Percentiles rank a stretch among this genome's conserved stretches.
These are phyloP conservation scores for Fusarium sp. DNA, from an alignment of 2,329 filamentous ascomycete species.

Conservation along the genomic window DNA sequence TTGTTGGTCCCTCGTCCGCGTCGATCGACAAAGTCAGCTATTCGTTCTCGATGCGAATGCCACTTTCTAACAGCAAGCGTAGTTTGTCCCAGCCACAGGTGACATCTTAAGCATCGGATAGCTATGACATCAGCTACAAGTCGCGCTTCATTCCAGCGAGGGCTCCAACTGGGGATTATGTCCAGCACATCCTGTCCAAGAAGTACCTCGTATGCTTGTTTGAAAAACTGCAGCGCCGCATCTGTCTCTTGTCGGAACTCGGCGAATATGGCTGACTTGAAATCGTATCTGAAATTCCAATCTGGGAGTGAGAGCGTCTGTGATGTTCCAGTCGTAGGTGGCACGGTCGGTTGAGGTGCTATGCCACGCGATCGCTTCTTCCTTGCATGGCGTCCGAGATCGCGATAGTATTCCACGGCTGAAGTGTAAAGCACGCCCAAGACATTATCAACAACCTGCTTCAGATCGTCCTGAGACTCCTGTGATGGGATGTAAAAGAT, in stretches of 20 bases:
- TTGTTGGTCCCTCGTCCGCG: slow-evolving; percentile 87
- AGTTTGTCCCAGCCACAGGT: slow-evolving; percentile 84
- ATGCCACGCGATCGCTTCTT: slow-evolving; percentile 86
- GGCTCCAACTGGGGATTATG: slow-evolving; percentile 88
- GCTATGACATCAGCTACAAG: slow-evolving; percentile 84
- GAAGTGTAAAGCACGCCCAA: slow-evolving; percentile 78
- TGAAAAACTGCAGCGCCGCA: slow-evolving; percentile 84
- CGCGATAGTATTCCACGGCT: slow-evolving; percentile 90
- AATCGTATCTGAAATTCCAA: slow-evolving; percentile 95
- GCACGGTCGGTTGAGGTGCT: slow-evolving; percentile 83
- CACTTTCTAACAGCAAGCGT: slow-evolving; percentile 84
- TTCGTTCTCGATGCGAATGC: slow-evolving; percentile 79
- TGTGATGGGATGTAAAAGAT: slow-evolving; percentile 87
- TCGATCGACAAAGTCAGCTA: slow-evolving; percentile 82
- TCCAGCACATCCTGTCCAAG: slow-evolving; percentile 88
- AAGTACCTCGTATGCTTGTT: slow-evolving; percentile 86
- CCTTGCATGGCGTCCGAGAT: slow-evolving; percentile 90
- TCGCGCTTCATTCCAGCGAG: slow-evolving; percentile 94
- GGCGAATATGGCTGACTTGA: slow-evolving; percentile 90
- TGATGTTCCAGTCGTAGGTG: slow-evolving; percentile 85
- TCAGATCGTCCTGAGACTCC: slow-evolving; percentile 77
- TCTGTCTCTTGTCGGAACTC: slow-evolving; percentile 96
- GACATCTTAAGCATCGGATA: slow-evolving; percentile 83
- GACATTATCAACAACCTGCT: slow-evolving; percentile 79
- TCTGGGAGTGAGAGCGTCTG: slow-evolving; percentile 86